Base-by-base conservation (phyloP, 2,329 filamentous ascomycete species). In the Microdochium trichocladiopsis region DNA sequence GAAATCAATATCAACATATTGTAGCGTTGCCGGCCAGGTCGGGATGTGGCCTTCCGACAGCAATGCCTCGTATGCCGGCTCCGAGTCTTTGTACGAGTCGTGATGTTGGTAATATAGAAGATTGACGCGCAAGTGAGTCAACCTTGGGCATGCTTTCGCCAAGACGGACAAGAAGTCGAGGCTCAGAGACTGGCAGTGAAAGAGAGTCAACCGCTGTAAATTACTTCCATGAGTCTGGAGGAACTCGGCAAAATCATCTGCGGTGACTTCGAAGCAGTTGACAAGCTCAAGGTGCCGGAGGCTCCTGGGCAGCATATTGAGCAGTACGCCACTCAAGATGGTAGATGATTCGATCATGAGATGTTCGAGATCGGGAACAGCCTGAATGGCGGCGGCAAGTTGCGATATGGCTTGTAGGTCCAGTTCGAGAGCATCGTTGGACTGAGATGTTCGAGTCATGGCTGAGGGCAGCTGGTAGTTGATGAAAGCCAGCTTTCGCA, bases 161-260 rank as follows among this genome's bases (percentile, higher is more conserved):
- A 97, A 69, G 24, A 77, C 68, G 0, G 83, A 78, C 6, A 94
- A 74, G 61, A 96, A 96, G 0, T 78, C 82, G 41, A 96, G 70
- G 60, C 84, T 87, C 37, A 96, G 74, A 2, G 86, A 83, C 55
- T 89, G 84, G 61, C 95, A 95, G 68, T 95, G 88, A 51, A 86
- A 81, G 4, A 96, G 72, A 1, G 77, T 79, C 8, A 97, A 75
- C 36, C 80, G 79, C 50, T 79, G 78, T 22, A 97, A 72, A n/a
- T 80, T 71, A 22, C 72, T 68, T 0, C 91, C 92, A 60, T 89
- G 83, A 1, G 79, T 79, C 5, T 74, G 64, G 41, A 96, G 75
- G 61, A 87, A 96, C 0, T 68, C 64, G 24, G 75, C 71, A 22
- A 96, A 70, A 53, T 84, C 78, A 3, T 83, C 76, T 1, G 89